Evolutionary conservation across 176 grass and related monocot species (phyloP), one percentile per base, ranked within the genome.

Genomic region (Oryza longistaminata): DNA sequence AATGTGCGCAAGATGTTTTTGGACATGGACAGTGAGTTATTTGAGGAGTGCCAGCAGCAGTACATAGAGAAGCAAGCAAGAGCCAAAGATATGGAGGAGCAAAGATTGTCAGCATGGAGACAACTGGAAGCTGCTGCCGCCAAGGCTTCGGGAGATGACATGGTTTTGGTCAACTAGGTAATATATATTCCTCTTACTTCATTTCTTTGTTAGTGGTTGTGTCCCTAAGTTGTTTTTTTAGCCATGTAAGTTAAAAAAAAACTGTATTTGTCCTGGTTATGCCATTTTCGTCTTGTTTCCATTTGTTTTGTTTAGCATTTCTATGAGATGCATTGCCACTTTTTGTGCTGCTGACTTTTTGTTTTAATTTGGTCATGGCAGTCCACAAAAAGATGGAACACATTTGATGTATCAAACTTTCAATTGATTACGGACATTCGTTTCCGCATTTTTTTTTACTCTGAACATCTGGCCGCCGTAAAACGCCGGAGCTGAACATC

Each of bases 1-100:
- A 97, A 97, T 66, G 92, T 97, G 69, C 95, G 92, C 45, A 97
- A 94, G 80, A 97, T 97, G 95, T 97, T 97, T 84, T 90, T 97
- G 49, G 95, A 97, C 82, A 97, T 97, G 95, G 95, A 97, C 66
- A 94, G 95, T 53, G 95, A 93, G 22, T 87, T 97, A 70, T 97
- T 97, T 74, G 95, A 97, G 80, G 88, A 92, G 71, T 97, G 95
- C 81, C 95, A 97, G 35, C 90, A 84, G 66, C 88, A 92, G 78
- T 92, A 92, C 74, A 77, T 91, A 55, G 88, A 97, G 79, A 94
- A 94, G 83, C 85, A 86, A 87, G 66, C 80, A 71, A 97, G 90
- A 83, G 84, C 82, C 17, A 90, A 97, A 90, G 92, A 92, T 70
- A 22, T 89, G 61, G 87, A 94, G 81, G 86, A 88, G 49, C 92